phyloP scores from a whole-genome alignment of 2,329 filamentous ascomycete species.

The Epichloe coenophiala region DNA sequence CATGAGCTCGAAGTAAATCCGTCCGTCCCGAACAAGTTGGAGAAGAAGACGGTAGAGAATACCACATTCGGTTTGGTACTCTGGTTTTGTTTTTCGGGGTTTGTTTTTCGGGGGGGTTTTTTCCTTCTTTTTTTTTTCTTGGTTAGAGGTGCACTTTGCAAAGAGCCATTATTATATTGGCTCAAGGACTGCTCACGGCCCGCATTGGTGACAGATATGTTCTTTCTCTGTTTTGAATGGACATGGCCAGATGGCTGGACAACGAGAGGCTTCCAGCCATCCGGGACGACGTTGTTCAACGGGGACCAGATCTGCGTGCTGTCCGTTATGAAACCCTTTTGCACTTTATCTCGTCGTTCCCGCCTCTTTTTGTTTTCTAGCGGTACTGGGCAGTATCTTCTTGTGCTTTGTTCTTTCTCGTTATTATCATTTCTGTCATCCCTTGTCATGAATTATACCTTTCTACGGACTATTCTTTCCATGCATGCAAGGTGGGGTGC shows the following conservation, averaged over 20 bases:
- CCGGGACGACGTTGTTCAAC: neutral
- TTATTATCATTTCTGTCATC: neutral
- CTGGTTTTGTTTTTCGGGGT: neutral
- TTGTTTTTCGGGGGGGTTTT: no score
- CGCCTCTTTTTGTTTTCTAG: neutral
- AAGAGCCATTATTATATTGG: neutral
- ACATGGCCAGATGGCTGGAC: neutral
- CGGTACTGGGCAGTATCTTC: neutral
- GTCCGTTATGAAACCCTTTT: neutral
- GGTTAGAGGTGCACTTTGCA: slow-evolving; percentile 1
- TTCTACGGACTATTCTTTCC: neutral
- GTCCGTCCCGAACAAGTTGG: neutral
- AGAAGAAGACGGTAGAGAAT: neutral
- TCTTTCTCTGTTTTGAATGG: slow-evolving; percentile 1
- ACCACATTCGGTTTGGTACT: neutral
- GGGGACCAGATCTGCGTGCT: neutral
- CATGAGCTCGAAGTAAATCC: neutral
- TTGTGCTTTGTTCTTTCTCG: slow-evolving; percentile 6
- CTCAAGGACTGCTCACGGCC: neutral
- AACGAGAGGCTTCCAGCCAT: neutral
- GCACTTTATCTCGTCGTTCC: no score
- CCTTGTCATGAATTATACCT: neutral
- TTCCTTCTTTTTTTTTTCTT: slow-evolving; percentile 4
- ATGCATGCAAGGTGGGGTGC: slow-evolving; percentile 15
- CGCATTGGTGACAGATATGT: neutral